These are phyloP conservation scores for Phytophthora niederhauseri DNA, from an alignment of 352 stramenopile species.

Conservation along the genomic window DNA sequence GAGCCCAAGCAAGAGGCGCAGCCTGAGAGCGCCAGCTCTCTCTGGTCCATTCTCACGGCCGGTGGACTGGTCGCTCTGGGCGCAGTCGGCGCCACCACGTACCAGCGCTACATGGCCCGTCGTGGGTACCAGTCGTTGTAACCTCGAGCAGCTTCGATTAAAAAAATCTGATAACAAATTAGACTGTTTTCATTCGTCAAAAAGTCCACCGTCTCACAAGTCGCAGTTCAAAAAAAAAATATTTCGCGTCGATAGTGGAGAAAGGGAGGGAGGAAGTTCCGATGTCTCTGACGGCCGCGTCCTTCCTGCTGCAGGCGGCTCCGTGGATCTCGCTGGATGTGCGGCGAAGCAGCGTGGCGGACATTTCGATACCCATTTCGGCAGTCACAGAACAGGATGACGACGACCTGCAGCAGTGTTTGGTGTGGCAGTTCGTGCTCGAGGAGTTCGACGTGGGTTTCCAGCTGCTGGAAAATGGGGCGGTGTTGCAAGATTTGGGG, in stretches of 20 bases:
- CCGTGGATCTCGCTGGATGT: slow-evolving; percentile 58
- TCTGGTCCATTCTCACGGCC: slow-evolving; percentile 49
- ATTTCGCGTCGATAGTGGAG: slow-evolving; percentile 23
- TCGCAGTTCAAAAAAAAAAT: slow-evolving; percentile 17
- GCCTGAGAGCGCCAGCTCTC: slow-evolving; percentile 1
- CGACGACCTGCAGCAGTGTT: slow-evolving; percentile 36
- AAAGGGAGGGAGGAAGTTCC: slow-evolving; percentile 5
- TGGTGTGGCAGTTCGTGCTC: slow-evolving; percentile 71
- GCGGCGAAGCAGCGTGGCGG: slow-evolving; percentile 51
- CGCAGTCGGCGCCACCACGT: slow-evolving; percentile 43
- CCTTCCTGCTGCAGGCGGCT: slow-evolving; percentile 61
- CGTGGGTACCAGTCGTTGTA: slow-evolving; percentile 52
- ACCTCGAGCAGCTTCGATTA: slow-evolving; percentile 7
- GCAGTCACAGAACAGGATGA: slow-evolving; percentile 10
- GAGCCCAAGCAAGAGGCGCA: slow-evolving; percentile 20
- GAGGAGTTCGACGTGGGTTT: slow-evolving; percentile 70
- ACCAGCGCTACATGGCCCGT: slow-evolving; percentile 51
- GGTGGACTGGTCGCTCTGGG: slow-evolving; percentile 46
- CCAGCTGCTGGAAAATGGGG: slow-evolving; percentile 56
- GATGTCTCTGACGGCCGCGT: slow-evolving; percentile 33
- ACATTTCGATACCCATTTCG: slow-evolving; percentile 48
- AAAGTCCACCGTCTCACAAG: slow-evolving; percentile 31
- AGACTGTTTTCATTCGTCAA: slow-evolving; percentile 41
- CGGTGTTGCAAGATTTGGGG: slow-evolving; percentile 35
- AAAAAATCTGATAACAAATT: slow-evolving; percentile 21